These are phyloP conservation scores for Hypsizygus marmoreus DNA, from an alignment of 768 basidiomycete species.

Conservation along the genomic window DNA sequence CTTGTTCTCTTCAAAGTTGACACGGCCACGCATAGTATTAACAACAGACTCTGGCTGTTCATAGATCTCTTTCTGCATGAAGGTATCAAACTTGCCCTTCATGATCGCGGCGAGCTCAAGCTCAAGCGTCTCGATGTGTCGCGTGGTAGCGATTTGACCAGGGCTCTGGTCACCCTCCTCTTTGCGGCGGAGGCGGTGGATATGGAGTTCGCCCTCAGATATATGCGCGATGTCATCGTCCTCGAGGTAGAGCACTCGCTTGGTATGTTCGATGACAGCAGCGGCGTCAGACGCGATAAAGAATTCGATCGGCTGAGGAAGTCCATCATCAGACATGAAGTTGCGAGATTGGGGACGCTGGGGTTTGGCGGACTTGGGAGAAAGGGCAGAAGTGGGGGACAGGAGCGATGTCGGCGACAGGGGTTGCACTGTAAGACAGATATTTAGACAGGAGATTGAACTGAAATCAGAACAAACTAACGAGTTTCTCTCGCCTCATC, in stretches of 20 bases:
- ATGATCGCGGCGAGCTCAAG: slow-evolving; percentile 99
- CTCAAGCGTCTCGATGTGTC: slow-evolving; percentile 97
- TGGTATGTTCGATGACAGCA: slow-evolving; percentile 98
- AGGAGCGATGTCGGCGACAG: slow-evolving; percentile 62
- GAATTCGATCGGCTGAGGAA: slow-evolving; percentile 98
- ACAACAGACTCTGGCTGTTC: slow-evolving; percentile 99
- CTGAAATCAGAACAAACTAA: slow-evolving; percentile 28
- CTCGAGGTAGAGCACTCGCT: slow-evolving; percentile 97
- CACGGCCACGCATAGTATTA: slow-evolving; percentile 99
- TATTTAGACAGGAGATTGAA: slow-evolving; percentile 5
- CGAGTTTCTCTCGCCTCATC: slow-evolving; percentile 57
- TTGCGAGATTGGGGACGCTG: slow-evolving; percentile 94
- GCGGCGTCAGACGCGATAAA: slow-evolving; percentile 98
- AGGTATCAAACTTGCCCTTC: slow-evolving; percentile 99
- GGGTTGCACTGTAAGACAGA: slow-evolving; percentile 38
- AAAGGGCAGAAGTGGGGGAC: slow-evolving; percentile 60
- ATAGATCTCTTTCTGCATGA: slow-evolving; percentile 99
- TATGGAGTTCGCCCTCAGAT: slow-evolving; percentile 94
- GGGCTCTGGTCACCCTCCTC: slow-evolving; percentile 68
- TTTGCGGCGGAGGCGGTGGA: slow-evolving; percentile 93
- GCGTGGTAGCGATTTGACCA: slow-evolving; percentile 68
- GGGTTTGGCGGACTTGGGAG: slow-evolving; percentile 83
- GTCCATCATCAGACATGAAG: slow-evolving; percentile 98
- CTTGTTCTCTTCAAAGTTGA: slow-evolving; percentile 92
- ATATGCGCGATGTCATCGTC: slow-evolving; percentile 99